phyloP scores from a whole-genome alignment of 2,329 filamentous ascomycete genomes.

The Eutypella sp. region DNA sequence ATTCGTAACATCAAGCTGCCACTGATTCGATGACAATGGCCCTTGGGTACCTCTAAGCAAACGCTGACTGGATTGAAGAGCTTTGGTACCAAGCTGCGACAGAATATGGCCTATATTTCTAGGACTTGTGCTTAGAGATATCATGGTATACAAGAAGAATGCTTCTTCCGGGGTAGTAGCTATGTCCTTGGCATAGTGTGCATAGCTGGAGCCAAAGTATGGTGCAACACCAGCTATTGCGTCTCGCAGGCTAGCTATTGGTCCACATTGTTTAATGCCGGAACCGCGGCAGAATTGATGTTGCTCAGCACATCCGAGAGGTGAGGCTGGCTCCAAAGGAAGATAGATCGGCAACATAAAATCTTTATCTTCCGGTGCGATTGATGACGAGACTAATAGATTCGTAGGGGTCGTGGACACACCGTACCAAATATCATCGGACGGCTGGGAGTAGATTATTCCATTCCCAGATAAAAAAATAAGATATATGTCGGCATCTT shows the following conservation, averaged over 20 bases:
- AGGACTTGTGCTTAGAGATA: fast-evolving
- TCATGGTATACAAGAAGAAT: background rate
- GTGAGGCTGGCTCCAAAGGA: conserved; percentile 4
- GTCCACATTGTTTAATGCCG: background rate
- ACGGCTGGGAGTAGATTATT: background rate
- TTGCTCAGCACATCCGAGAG: conserved; percentile 6
- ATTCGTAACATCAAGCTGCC: conserved; percentile 16
- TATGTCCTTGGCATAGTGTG: background rate
- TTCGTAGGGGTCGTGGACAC: background rate
- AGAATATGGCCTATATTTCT: background rate
- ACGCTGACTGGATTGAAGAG: background rate
- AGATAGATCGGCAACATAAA: background rate
- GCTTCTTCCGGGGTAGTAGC: background rate
- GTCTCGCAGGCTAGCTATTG: background rate
- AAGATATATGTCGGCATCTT: background rate
- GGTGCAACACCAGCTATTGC: background rate
- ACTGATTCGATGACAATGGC: conserved; percentile 29
- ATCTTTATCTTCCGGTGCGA: background rate
- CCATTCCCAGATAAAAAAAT: background rate
- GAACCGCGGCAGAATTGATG: conserved; percentile 8
- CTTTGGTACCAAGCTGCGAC: background rate
- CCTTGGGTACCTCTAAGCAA: background rate
- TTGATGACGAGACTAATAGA: background rate
- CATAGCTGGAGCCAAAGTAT: background rate
- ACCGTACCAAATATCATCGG: background rate